Evolutionary conservation across 148 eudicot species (phyloP).

Genomic region (Silene uniflora): DNA sequence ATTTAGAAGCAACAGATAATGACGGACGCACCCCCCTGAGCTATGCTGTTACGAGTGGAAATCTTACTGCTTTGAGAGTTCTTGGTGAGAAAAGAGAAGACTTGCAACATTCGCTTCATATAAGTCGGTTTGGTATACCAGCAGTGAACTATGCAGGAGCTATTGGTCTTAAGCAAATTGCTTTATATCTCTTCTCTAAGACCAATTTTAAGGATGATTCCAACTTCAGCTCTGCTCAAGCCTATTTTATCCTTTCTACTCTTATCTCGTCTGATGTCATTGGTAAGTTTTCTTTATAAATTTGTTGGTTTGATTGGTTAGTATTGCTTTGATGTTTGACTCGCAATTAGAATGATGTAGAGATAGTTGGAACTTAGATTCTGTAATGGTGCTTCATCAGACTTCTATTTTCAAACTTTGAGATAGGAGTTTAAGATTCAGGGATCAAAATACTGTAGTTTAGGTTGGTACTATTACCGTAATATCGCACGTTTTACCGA

Average conservation of each 20-base stretch:
- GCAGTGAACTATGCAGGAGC: conserved; percentile 19
- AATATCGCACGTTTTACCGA: too few relatives aligned
- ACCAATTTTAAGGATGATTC: conserved; percentile 3
- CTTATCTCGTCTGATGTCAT: conserved; percentile 18
- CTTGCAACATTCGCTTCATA: conserved; percentile 13
- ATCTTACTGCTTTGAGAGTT: conserved; percentile 14
- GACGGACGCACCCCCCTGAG: conserved; percentile 14
- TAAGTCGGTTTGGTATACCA: conserved; percentile 18
- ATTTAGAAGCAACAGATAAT: conserved; percentile 12
- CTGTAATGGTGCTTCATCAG: neutral
- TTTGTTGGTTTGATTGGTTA: neutral
- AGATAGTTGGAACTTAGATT: neutral
- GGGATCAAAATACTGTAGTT: too few relatives aligned
- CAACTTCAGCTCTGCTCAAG: conserved; percentile 16
- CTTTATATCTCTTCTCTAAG: conserved; percentile 13
- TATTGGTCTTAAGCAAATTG: conserved; percentile 17
- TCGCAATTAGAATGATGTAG: too few relatives aligned
- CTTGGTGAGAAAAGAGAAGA: conserved; percentile 11
- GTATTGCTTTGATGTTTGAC: neutral
- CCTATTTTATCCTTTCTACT: conserved; percentile 16
- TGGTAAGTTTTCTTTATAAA: conserved; percentile 10
- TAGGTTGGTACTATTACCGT: too few relatives aligned
- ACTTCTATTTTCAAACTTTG: neutral
- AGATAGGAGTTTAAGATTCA: neutral
- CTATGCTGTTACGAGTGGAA: conserved; percentile 14